These are phyloP conservation scores for Durotheca rogersii DNA, from an alignment of 495 filamentous ascomycete genomes.

Conservation along the genomic window DNA sequence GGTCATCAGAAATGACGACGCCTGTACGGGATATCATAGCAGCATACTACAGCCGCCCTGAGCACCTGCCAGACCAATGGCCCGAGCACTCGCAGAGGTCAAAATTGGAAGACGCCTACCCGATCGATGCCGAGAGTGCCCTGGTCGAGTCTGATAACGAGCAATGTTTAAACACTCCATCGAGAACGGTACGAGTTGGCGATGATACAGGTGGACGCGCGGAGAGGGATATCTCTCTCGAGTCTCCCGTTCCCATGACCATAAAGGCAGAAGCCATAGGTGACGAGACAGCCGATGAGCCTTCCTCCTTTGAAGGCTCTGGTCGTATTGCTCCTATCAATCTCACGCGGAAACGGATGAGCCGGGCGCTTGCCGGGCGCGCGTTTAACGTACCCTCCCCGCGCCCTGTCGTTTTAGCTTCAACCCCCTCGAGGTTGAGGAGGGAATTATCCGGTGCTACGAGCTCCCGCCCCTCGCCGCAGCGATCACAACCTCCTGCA, in stretches of 20 bases:
- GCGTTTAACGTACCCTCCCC: conserved; percentile 40
- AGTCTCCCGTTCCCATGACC: neutral
- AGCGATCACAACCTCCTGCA: conserved; percentile 14
- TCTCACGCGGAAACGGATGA: conserved; percentile 27
- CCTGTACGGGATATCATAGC: neutral
- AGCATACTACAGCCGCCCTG: neutral
- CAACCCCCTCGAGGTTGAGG: conserved; percentile 33
- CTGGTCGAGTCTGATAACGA: neutral
- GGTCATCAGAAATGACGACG: neutral
- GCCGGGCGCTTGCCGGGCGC: conserved; percentile 35
- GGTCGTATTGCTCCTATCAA: conserved; percentile 25
- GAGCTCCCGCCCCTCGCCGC: conserved; percentile 3
- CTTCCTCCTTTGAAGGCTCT: conserved; percentile 29
- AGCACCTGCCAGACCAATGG: neutral
- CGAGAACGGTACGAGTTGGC: neutral
- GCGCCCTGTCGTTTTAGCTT: conserved; percentile 35
- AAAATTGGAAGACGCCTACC: neutral
- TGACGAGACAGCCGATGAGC: conserved; percentile 7
- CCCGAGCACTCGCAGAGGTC: neutral
- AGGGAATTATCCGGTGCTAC: neutral
- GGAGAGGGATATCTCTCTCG: neutral
- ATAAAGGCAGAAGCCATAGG: conserved; percentile 3
- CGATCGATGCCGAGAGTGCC: neutral
- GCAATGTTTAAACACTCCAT: neutral
- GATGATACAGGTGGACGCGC: neutral